phyloP scores from a whole-genome alignment of 2,329 filamentous ascomycete species.

The Pseudocercospora fuligena region DNA sequence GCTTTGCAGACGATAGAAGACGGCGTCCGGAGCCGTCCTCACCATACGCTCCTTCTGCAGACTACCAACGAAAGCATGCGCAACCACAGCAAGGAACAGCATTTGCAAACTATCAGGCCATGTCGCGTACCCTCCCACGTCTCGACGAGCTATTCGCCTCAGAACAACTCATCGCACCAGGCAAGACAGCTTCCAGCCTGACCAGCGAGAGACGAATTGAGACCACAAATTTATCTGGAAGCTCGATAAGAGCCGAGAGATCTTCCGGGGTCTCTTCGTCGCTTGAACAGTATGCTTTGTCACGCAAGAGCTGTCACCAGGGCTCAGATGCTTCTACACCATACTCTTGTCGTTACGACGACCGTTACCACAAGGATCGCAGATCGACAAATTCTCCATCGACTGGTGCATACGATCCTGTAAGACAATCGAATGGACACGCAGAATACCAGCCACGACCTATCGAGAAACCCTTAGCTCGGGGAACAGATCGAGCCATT shows the following conservation, averaged over 20 bases:
- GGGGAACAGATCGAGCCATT: not conserved
- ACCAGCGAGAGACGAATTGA: not conserved
- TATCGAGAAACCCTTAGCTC: not conserved
- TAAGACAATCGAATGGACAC: not conserved
- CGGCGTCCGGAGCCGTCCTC: slow-evolving; percentile 3
- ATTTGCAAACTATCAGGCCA: slow-evolving; percentile 7
- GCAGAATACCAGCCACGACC: not conserved
- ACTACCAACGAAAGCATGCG: slow-evolving; percentile 4
- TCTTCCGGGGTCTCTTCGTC: slow-evolving; percentile 1
- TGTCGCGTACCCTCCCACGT: slow-evolving; percentile 15
- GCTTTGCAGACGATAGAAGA: slow-evolving; percentile 8
- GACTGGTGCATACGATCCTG: not conserved
- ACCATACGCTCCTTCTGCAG: not conserved
- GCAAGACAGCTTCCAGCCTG: not conserved
- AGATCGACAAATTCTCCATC: not conserved
- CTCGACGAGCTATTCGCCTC: slow-evolving; percentile 23
- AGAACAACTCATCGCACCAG: slow-evolving; percentile 20
- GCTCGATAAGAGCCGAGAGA: not conserved
- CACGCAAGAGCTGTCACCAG: not conserved
- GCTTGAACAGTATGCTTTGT: slow-evolving; percentile 6
- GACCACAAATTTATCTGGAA: not conserved
- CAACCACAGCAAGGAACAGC: slow-evolving; percentile 2
- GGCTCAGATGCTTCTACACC: not conserved
- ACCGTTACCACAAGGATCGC: not conserved
- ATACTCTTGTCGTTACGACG: not conserved